Evolutionary conservation across 2,329 filamentous ascomycete genomes (phyloP).

Genomic region (Escovopsis sp.): DNA sequence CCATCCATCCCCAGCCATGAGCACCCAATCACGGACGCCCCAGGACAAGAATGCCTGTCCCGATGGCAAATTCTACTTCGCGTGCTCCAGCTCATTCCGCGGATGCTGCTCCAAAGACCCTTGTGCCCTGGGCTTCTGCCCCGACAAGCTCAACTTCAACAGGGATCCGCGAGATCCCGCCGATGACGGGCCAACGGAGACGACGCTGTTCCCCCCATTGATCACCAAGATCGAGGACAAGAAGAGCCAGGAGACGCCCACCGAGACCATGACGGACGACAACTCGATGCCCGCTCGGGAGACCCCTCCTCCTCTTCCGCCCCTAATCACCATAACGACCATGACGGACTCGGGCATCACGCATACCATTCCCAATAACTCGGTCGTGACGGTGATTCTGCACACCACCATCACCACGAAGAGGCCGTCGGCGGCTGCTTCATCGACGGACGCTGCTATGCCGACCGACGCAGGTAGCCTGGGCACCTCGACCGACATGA

Average conservation of each 20-base stretch:
- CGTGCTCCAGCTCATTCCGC: constrained; percentile 22
- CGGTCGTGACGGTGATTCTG: constrained; percentile 20
- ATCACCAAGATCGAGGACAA: background rate
- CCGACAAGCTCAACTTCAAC: constrained; percentile 3
- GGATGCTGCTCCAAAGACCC: constrained; percentile 33
- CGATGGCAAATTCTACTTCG: constrained; percentile 19
- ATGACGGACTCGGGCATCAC: constrained; percentile 24
- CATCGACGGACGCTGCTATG: constrained; percentile 4
- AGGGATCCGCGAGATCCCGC: constrained; percentile 1
- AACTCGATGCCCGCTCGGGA: background rate
- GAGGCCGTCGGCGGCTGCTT: constrained; percentile 8
- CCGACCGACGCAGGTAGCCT: background rate
- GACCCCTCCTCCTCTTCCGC: background rate
- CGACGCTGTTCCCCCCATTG: background rate
- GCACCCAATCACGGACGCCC: background rate
- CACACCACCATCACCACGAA: constrained; percentile 19
- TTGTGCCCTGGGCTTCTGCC: constrained; percentile 22
- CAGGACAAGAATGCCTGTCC: constrained; percentile 13
- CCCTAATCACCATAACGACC: constrained; percentile 1
- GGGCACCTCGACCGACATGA: constrained; percentile 2
- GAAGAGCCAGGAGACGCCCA: background rate
- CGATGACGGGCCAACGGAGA: background rate
- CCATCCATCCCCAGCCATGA: background rate
- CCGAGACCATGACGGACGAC: no score
- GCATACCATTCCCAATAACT: constrained; percentile 21